phyloP scores from a whole-genome alignment of 148 eudicot genomes.

The Camellia lanceoleosa region DNA sequence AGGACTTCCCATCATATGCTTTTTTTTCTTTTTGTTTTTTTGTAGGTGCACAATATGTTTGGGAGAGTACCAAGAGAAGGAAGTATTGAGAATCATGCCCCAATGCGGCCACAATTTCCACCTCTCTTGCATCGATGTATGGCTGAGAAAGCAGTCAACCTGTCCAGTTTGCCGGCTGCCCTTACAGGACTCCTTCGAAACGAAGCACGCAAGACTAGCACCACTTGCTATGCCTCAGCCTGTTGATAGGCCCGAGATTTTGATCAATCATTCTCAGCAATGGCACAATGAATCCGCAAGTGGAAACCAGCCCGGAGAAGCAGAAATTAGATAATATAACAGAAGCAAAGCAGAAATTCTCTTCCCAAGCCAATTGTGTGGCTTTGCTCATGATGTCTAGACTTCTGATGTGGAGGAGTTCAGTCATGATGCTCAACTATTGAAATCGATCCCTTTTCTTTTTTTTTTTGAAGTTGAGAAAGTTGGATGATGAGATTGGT shows the following conservation, averaged over 20 bases:
- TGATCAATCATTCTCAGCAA: slow-evolving; percentile 11
- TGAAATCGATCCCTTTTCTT: too few relatives aligned
- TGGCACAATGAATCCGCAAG: neutral
- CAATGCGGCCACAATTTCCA: slow-evolving; percentile 72
- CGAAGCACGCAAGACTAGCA: slow-evolving; percentile 14
- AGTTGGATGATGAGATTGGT: too few relatives aligned
- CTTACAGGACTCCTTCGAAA: slow-evolving; percentile 27
- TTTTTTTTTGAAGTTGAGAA: too few relatives aligned
- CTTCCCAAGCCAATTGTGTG: neutral
- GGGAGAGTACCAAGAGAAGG: slow-evolving; percentile 63
- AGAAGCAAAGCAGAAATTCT: neutral
- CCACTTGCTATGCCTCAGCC: slow-evolving; percentile 4
- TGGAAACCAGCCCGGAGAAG: neutral
- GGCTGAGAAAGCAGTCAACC: slow-evolving; percentile 66
- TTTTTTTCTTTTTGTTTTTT: too few relatives aligned
- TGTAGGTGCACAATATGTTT: slow-evolving; percentile 64
- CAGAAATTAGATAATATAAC: slow-evolving; percentile 9
- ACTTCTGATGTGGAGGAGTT: neutral
- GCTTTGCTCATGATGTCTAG: neutral
- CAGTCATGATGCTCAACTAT: too few relatives aligned
- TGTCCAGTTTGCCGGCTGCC: slow-evolving; percentile 77
- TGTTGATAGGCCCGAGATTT: slow-evolving; percentile 14
- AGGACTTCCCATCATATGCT: too few relatives aligned
- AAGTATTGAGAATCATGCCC: slow-evolving; percentile 63
- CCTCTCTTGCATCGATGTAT: slow-evolving; percentile 68